Evolutionary conservation across 768 basidiomycete genomes (phyloP), one percentile per base, ranked within the genome.

Genomic region (Gyrodon lividus): DNA sequence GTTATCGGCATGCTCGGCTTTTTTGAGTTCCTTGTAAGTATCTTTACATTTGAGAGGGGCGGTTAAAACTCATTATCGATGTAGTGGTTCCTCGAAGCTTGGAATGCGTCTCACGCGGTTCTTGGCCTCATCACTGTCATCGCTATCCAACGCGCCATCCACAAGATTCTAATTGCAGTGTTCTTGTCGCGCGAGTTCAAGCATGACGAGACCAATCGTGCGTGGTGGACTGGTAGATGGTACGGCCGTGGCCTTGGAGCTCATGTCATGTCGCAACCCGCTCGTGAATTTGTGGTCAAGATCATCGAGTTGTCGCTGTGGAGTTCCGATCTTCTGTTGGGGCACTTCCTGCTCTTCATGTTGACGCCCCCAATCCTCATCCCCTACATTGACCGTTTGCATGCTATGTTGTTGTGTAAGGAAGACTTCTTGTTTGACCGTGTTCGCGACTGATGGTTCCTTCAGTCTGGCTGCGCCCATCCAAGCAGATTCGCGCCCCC

Each of bases 151-250:
- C 84, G 97, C 45, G 89, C 89, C 16, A 73, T 98, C 54, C 87
- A 95, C 81, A 98, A 98, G 78, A 78, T 93, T 52, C 75, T 97
- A 50, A 98, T 99, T 63, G 78, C 95, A 0, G 87, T 96, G 54
- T 93, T 95, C 82, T 75, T 98, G 33, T 89, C 94, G 35, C 88
- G 97, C 56, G 97, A 99, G 71, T 97, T 97, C 81, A 99, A 99
- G 75, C 94, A 98, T 67, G 97, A 99, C 67, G 95, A 98, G 72
- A 95, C 92, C 31, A 98, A 98, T 73, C 80, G 92, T 23, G 95
- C 95, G 6, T 99, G 96, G 96, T 99, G 97, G 97, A 96, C 95
- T 28, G 95, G 94, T 42, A 78, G 86, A 65, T 98, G 97, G 97
- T 96, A 94, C 68, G 95, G 95, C 38, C 86, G 94, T 45, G 93